phyloP scores from a whole-genome alignment of 2,329 filamentous ascomycete genomes.

The Graphilbum fragrans region DNA sequence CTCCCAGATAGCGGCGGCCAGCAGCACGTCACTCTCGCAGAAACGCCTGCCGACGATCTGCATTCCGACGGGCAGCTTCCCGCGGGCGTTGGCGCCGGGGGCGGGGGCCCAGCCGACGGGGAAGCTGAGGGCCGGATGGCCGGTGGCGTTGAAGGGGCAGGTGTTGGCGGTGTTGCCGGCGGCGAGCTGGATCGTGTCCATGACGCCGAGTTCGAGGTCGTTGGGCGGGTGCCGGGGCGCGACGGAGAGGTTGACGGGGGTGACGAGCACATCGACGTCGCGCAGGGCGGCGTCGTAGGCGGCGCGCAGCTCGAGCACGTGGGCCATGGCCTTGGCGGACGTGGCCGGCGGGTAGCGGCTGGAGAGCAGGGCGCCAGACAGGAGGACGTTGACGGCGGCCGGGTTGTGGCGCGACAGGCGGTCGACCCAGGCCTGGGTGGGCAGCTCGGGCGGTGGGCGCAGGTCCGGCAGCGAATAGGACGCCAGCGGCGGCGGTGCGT shows the following conservation, averaged over 20 bases:
- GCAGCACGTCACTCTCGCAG: no score
- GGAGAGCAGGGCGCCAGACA: slow-evolving; percentile 21
- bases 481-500: slow-evolving; percentile 18
- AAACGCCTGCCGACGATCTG: slow-evolving; percentile 17
- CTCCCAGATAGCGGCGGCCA: no score
- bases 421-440: slow-evolving; percentile 28
- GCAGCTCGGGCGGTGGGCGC: slow-evolving; percentile 15
- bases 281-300: slow-evolving; percentile 32
- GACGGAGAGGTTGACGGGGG: slow-evolving; percentile 30
- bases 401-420: slow-evolving; percentile 29
- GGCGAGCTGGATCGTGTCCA: slow-evolving; percentile 24
- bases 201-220: no score
- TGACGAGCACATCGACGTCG: slow-evolving; percentile 30
- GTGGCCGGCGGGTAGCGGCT: slow-evolving; percentile 18
- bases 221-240: slow-evolving; percentile 24
- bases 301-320: slow-evolving; percentile 30
- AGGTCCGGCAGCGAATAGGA: slow-evolving; percentile 19
- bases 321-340: slow-evolving; percentile 34
- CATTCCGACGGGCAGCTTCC: slow-evolving; percentile 17
- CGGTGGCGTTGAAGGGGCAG: slow-evolving; percentile 33
- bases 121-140: slow-evolving; percentile 33
- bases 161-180: slow-evolving; percentile 31
- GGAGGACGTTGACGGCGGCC: slow-evolving; percentile 28
- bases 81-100: slow-evolving; percentile 8
- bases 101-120: slow-evolving; percentile 21